Conservation (phyloP, 2,329 filamentous ascomycete genomes). For the Chaetomiaceae sp. region DNA sequence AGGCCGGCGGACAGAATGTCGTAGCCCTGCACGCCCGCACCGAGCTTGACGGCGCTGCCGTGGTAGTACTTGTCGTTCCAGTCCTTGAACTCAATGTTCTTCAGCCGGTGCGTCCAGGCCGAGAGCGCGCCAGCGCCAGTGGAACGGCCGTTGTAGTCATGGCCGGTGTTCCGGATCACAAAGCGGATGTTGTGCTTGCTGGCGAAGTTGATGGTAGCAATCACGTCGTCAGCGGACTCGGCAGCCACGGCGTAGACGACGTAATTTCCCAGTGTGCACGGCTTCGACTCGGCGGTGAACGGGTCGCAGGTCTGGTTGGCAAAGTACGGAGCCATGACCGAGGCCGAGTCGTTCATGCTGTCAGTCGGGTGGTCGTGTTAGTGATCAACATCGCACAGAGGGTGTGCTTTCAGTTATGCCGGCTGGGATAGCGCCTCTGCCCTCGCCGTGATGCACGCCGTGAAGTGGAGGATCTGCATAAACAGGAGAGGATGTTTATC, state of each 20-base stretch:
- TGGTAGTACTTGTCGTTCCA: slow-evolving; percentile 31
- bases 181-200: slow-evolving; percentile 41
- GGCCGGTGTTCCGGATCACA: slow-evolving; percentile 47
- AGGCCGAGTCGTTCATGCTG: slow-evolving; percentile 28
- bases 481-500: slow-evolving; percentile 12
- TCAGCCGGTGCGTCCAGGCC: slow-evolving; percentile 34
- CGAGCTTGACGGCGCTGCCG: slow-evolving; percentile 48
- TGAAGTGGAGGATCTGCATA: too few species aligned
- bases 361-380: slow-evolving; percentile 2
- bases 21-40: slow-evolving; percentile 47
- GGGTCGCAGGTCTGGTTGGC: slow-evolving; percentile 38
- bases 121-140: slow-evolving; percentile 32
- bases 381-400: neutral
- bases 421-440: too few species aligned
- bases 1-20: slow-evolving; percentile 46
- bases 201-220: slow-evolving; percentile 39
- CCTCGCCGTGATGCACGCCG: too few species aligned
- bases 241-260: slow-evolving; percentile 36
- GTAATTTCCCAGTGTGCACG: slow-evolving; percentile 41
- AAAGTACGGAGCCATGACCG: slow-evolving; percentile 33
- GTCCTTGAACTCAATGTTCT: slow-evolving; percentile 26
- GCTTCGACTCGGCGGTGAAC: slow-evolving; percentile 28
- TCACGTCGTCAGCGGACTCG: slow-evolving; percentile 27
- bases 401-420: too few species aligned
- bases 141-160: slow-evolving; percentile 39